Evolutionary conservation across 1,284 basidiomycete species (phyloP).

Genomic region (Phlebopus sp.): DNA sequence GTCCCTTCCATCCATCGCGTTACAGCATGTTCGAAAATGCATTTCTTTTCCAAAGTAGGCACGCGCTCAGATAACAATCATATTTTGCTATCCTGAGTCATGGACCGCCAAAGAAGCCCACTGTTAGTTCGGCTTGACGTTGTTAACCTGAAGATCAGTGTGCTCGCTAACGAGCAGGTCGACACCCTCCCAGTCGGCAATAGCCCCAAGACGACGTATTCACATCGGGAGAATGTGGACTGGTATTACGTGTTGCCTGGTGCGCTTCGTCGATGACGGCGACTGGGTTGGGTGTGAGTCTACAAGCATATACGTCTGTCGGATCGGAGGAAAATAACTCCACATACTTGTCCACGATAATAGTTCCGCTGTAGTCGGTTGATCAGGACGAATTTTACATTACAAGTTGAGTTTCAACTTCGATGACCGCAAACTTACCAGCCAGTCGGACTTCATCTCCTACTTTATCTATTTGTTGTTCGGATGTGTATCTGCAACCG

Average conservation of each 20-base stretch:
- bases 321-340: constrained; percentile 23
- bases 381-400: constrained; percentile 19
- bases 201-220: too few relatives aligned
- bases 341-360: constrained; percentile 13
- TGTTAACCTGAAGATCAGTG: neutral
- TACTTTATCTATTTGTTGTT: constrained; percentile 30
- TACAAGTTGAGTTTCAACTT: constrained; percentile 34
- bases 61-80: constrained; percentile 19
- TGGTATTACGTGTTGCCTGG: constrained; percentile 25
- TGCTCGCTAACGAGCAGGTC: neutral
- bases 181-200: too few relatives aligned
- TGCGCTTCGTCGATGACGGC: constrained; percentile 5
- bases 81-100: neutral
- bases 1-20: neutral
- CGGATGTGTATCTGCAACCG: constrained; percentile 31
- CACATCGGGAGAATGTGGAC: too few relatives aligned
- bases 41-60: constrained; percentile 6
- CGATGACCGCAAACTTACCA: constrained; percentile 31
- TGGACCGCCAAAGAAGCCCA: constrained; percentile 8
- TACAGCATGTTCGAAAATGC: constrained; percentile 14
- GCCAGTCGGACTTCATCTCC: constrained; percentile 24
- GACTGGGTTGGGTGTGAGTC: neutral
- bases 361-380: constrained; percentile 28
- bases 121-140: neutral
- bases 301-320: constrained; percentile 11